Evolutionary conservation across 2,329 filamentous ascomycete species (phyloP), one percentile per base, ranked within the genome.

Genomic region (Pleoardoris graminearum): DNA sequence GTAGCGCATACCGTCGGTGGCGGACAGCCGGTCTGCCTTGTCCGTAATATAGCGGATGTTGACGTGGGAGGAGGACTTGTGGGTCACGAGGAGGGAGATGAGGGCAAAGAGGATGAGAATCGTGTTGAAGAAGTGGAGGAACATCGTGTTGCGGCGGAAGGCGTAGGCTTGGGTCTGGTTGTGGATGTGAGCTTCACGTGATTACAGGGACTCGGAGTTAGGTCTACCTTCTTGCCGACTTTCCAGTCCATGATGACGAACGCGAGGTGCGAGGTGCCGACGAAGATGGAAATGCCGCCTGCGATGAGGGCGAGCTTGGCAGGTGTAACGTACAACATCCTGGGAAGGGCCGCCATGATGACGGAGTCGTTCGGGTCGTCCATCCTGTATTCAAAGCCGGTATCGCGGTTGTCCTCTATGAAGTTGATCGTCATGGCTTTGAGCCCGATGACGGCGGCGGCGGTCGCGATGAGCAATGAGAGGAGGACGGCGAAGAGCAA

Each of bases 101-200:
- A 73, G 58, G 17, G 63, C 59, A 45, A 69, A 64, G 32, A 73
- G 60, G 29, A 72, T 57, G 32, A 72, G 23, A 45, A 70, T 57
- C 22, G 48, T 48, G 51, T 71, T 71, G 22, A 54, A 53, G 52
- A 69, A 59, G 51, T 71, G 67, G 4, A 71, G 44, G 46, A 69
- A 60, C 66, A 72, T 67, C 39, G 60, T 55, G 51, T 71, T 71
- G 46, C 68, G 68, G 39, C 67, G 68, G 53, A 73, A 72, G 11
- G 63, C 54, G 46, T 67, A 67, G 7, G 59, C 54, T 56, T 69
- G 68, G 2, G 65, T 69, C 69, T 69, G 17, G 10, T 32, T n/a
- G 12, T 36, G n/a, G n/a, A n/a, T 25, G n/a, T 46, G 53, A 32
- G 21, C 44, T 50, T 3, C 47, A 36, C 1, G 8, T 21, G 17